Evolutionary conservation across 2,329 filamentous ascomycete species (phyloP).

Genomic region (Colletotrichum sp.): DNA sequence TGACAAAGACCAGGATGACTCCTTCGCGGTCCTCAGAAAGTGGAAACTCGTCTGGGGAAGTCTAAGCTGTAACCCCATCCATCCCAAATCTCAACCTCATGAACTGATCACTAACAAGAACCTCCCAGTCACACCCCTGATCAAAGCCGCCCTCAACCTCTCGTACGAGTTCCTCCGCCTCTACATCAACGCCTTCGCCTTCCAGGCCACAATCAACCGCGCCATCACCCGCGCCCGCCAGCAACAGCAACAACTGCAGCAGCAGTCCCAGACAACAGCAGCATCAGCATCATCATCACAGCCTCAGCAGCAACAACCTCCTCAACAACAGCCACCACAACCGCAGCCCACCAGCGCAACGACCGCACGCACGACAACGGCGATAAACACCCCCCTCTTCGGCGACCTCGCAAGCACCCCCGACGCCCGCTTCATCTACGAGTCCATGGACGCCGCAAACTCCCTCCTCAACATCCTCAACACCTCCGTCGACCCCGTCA

Average conservation of each 20-base stretch:
- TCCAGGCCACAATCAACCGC: slow-evolving; percentile 70
- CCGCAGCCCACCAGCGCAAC: slow-evolving; percentile 25
- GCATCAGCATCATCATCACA: not conserved
- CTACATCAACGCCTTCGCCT: slow-evolving; percentile 78
- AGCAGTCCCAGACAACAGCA: not conserved
- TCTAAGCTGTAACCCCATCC: slow-evolving; percentile 56
- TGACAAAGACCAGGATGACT: slow-evolving; percentile 58
- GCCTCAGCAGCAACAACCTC: not conserved
- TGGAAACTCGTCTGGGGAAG: slow-evolving; percentile 77
- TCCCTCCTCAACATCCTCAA: slow-evolving; percentile 65
- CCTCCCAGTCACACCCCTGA: slow-evolving; percentile 56
- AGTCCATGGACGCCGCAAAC: slow-evolving; percentile 68
- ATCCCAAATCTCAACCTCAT: not conserved
- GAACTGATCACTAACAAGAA: not conserved
- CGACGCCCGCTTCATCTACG: slow-evolving; percentile 70
- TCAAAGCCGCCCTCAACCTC: slow-evolving; percentile 71
- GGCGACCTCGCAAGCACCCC: slow-evolving; percentile 63
- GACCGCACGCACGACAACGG: not conserved
- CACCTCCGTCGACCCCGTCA: slow-evolving; percentile 62
- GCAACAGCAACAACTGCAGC: slow-evolving; percentile 4
- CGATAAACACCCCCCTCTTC: slow-evolving; percentile 33
- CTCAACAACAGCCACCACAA: slow-evolving; percentile 24
- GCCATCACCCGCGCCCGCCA: slow-evolving; percentile 32
- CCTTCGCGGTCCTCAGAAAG: slow-evolving; percentile 69
- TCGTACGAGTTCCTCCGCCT: slow-evolving; percentile 76